Conservation (phyloP, 176 grass and related monocot genomes). For the Oryza glaberrima region DNA sequence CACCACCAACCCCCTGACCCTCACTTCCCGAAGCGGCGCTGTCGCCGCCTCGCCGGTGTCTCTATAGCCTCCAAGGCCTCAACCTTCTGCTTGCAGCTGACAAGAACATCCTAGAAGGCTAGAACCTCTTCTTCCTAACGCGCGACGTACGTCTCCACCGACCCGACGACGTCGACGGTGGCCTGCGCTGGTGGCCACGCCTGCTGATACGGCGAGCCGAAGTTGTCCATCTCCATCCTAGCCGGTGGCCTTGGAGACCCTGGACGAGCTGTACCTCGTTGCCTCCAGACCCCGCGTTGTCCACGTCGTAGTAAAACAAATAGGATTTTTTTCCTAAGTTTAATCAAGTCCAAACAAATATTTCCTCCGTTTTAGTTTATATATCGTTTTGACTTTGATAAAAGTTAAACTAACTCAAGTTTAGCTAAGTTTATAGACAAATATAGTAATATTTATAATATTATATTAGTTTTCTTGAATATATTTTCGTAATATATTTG, state of each 20-base stretch:
- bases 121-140: conserved; percentile 50
- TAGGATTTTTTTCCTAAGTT: too few species aligned
- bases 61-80: conserved; percentile 56
- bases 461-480: too few species aligned
- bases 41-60: background rate
- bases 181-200: conserved; percentile 28
- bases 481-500: too few species aligned
- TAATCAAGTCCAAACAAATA: too few species aligned
- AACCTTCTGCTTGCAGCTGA: conserved; percentile 71
- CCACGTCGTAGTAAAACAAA: background rate
- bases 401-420: too few species aligned
- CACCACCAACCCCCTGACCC: too few species aligned
- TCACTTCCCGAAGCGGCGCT: too few species aligned
- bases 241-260: conserved; percentile 36
- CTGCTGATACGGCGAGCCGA: conserved; percentile 44
- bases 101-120: conserved; percentile 33
- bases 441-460: too few species aligned
- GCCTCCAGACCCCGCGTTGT: conserved; percentile 39
- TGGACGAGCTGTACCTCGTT: conserved; percentile 35
- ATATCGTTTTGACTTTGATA: too few species aligned
- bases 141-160: conserved; percentile 29
- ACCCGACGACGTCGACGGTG: background rate
- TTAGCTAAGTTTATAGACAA: too few species aligned
- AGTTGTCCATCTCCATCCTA: conserved; percentile 30
- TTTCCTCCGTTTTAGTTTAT: too few species aligned